These are phyloP conservation scores for Aspergillus chevalieri DNA, from an alignment of 2,329 filamentous ascomycete species.

Conservation along the genomic window DNA sequence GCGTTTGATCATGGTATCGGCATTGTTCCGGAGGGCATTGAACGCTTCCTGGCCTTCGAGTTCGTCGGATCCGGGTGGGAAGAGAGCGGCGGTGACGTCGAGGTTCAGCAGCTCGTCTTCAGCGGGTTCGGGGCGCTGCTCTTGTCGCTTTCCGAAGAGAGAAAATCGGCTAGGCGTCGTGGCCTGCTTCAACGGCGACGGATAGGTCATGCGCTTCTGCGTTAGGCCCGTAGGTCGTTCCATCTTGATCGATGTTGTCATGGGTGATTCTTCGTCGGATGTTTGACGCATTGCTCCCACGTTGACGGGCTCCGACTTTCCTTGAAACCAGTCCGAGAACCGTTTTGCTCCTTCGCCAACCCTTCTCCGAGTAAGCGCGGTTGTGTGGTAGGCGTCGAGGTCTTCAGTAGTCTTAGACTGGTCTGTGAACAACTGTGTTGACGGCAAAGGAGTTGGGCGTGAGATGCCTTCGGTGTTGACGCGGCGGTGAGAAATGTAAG, in stretches of 20 bases:
- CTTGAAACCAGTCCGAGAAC: conserved; percentile 50
- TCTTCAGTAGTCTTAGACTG: conserved; percentile 19
- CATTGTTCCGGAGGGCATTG: conserved; percentile 52
- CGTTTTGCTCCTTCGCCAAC: conserved; percentile 28
- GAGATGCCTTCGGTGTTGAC: conserved; percentile 30
- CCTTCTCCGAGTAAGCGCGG: conserved; percentile 20
- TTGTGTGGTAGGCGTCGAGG: conserved; percentile 11
- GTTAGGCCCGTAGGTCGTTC: conserved; percentile 18
- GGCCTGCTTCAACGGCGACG: conserved; percentile 28
- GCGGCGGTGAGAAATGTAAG: conserved; percentile 24
- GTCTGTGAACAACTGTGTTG: conserved; percentile 19
- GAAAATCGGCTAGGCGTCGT: conserved; percentile 35
- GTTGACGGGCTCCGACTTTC: conserved; percentile 45
- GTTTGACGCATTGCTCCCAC: conserved; percentile 30
- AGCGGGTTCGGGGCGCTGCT: conserved; percentile 33
- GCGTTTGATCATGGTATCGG: conserved; percentile 48
- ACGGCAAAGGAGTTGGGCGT: conserved; percentile 16
- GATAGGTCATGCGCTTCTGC: conserved; percentile 23
- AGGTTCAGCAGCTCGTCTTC: conserved; percentile 51
- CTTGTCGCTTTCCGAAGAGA: conserved; percentile 36
- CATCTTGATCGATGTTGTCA: conserved; percentile 9
- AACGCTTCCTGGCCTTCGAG: conserved; percentile 49
- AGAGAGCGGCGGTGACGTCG: conserved; percentile 50
- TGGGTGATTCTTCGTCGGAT: conserved; percentile 7
- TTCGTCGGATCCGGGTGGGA: conserved; percentile 46